Conservation (phyloP, 2,329 filamentous ascomycete genomes). For the Didymella glomerata region DNA sequence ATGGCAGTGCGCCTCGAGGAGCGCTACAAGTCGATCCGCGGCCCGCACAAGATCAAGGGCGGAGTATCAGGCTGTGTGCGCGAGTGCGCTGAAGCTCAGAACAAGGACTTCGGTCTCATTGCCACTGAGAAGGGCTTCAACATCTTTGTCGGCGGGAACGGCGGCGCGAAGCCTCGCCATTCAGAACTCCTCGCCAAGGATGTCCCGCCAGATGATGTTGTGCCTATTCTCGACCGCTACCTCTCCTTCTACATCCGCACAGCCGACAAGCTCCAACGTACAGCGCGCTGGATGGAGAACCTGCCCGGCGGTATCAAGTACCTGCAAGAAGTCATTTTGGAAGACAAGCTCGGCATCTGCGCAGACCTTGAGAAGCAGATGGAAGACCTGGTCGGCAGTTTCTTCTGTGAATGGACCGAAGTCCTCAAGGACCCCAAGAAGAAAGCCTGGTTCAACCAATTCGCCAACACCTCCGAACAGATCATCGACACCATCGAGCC, state of each 20-base stretch:
- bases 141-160: constrained; percentile 89
- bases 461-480: constrained; percentile 80
- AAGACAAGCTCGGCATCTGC: constrained; percentile 86
- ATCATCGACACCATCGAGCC: constrained; percentile 72
- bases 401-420: constrained; percentile 93
- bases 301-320: constrained; percentile 86
- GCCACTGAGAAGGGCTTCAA: constrained; percentile 94
- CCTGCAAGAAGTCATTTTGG: constrained; percentile 80
- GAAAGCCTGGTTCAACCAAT: constrained; percentile 77
- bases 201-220: constrained; percentile 80
- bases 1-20: constrained; percentile 89
- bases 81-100: constrained; percentile 91
- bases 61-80: constrained; percentile 91
- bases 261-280: constrained; percentile 87
- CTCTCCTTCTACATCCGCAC: constrained; percentile 94
- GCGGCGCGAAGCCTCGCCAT: constrained; percentile 84
- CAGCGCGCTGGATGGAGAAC: constrained; percentile 85
- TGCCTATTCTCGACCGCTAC: constrained; percentile 86
- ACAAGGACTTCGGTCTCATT: constrained; percentile 92
- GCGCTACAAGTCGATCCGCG: constrained; percentile 89
- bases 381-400: constrained; percentile 81
- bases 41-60: constrained; percentile 89
- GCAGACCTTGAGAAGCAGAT: constrained; percentile 87
- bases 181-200: constrained; percentile 86
- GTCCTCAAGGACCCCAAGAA: constrained; percentile 74